Percentiles rank a stretch among this genome's conserved stretches.
These are phyloP conservation scores for Trichothecium roseum DNA, from an alignment of 2,329 filamentous ascomycete genomes.

Conservation along the genomic window DNA sequence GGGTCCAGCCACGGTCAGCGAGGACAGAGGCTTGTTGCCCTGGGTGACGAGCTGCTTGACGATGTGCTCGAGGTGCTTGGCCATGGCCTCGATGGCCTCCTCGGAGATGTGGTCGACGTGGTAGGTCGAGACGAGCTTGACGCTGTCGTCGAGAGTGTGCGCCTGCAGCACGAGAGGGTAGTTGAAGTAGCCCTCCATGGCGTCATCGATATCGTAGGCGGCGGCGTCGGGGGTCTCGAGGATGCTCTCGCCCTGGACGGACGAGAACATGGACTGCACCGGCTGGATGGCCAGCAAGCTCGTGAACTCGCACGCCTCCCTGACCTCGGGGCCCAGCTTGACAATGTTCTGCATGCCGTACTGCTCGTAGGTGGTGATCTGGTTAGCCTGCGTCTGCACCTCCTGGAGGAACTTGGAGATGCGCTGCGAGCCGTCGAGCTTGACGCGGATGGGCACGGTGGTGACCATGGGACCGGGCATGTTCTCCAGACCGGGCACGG, in stretches of 20 bases:
- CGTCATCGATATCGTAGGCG: not conserved
- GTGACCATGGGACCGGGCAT: slow-evolving; percentile 12
- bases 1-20: not conserved
- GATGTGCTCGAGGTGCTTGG: not conserved
- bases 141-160: not conserved
- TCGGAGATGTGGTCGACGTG: slow-evolving; percentile 1
- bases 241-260: not conserved
- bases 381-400: slow-evolving; percentile 8
- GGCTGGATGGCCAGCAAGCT: slow-evolving; percentile 1
- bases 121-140: slow-evolving; percentile 2
- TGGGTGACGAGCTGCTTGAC: not conserved
- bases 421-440: slow-evolving; percentile 3
- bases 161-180: slow-evolving; percentile 3
- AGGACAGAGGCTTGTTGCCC: not conserved
- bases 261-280: not conserved
- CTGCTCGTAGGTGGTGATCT: slow-evolving; percentile 10
- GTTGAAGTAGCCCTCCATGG: slow-evolving; percentile 6
- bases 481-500: slow-evolving; percentile 10
- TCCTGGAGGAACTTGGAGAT: slow-evolving; percentile 8
- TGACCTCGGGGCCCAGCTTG: not conserved
- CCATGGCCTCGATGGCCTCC: not conserved
- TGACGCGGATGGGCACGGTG: slow-evolving; percentile 9
- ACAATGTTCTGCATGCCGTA: slow-evolving; percentile 15
- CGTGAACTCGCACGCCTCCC: not conserved
- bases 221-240: not conserved